Evolutionary conservation across 768 basidiomycete species (phyloP), one percentile per base, ranked within the genome.

Genomic region (Tulasnella sp.): DNA sequence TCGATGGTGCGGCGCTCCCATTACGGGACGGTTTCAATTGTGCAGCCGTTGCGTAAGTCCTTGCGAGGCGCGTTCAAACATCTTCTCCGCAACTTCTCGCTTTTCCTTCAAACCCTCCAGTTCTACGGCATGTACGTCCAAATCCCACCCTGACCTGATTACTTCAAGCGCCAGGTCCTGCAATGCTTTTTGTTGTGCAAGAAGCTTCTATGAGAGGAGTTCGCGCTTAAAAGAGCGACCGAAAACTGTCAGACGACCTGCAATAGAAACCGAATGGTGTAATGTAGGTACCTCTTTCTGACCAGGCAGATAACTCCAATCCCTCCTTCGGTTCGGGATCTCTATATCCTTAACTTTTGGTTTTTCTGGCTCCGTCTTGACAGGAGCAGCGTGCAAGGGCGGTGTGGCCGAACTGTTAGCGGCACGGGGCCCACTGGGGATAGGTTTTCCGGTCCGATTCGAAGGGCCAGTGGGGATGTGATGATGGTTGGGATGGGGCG

Each of bases 41-140:
- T 29, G 58, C 58, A 2, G 58, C 29, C 12, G 58, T 25, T 45
- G 71, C 25, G 71, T n/a, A n/a, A 72, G 25, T 0, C 76, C 71
- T 40, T 31, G 38, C 29, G 40, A 39, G 19, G 71, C 70, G 34
- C 70, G 76, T 31, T 72, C 34, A 11, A 77, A 49, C 39, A 72
- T 38, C 34, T 38, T 67, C 14, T 77, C 76, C 37, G 71, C 71
- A 36, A 77, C 19, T 36, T 40, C 52, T 58, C 69, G 52, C n/a
- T 67, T 71, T 34, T 38, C 34, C 71, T 54, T 52, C 38, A 52
- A 39, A 14, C 71, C 70, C 25, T 71, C 37, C 7, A 72, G 29
- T 38, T 77, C 76, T 14, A 72, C 22, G 3, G 19, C 40, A 3
- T 40, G 37, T 14, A 77, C 37, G 40, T 72, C 76, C 49, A 77